Base-by-base conservation (phyloP, 2,329 filamentous ascomycete genomes). In the Helicocarpus griseus region DNA sequence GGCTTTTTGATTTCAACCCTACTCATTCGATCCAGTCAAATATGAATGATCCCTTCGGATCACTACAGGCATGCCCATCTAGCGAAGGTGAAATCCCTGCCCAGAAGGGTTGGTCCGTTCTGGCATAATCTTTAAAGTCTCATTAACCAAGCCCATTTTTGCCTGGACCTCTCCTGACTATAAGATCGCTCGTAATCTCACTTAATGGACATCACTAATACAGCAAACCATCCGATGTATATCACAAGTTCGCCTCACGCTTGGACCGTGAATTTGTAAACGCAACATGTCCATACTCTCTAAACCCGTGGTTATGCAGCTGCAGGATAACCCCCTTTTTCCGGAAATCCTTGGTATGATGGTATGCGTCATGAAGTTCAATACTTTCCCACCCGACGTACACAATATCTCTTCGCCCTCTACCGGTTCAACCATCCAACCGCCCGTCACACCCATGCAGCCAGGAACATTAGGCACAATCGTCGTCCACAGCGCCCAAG, bases 361-460 rank as follows among this genome's bases (percentile, higher is more conserved):
- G 67, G 53, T 69, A 69, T 17, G 54, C 58, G 36, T 68, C 61
- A 52, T 69, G 66, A 22, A 63, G 48, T 40, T 63, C 58, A 5
- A 66, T 57, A 47, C 56, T 64, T 52, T 65, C 59, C 68, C 65
- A 68, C n/a, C 63, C 65, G 7, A 68, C 65, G 50, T 62, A 64
- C 19, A 66, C 66, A 6, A 68, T 53, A 56, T 64, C 68, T 24
- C 58, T 61, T 4, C 52, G 53, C 60, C 63, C 19, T 64, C 61
- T 13, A 68, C 58, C 2, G 56, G 52, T 56, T 69, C 67, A 39
- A 65, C 51, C 38, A 69, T 55, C 45, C 57, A 58, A 5, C 67
- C 66, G 5, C 66, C 67, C 4, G 61, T 62, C 31, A 63, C 60
- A 14, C 64, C 67, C 49, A 62, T 52, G 51, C 65, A 69, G 26